Base-by-base conservation (phyloP, 768 basidiomycete genomes). In the Lentinula detonsa region DNA sequence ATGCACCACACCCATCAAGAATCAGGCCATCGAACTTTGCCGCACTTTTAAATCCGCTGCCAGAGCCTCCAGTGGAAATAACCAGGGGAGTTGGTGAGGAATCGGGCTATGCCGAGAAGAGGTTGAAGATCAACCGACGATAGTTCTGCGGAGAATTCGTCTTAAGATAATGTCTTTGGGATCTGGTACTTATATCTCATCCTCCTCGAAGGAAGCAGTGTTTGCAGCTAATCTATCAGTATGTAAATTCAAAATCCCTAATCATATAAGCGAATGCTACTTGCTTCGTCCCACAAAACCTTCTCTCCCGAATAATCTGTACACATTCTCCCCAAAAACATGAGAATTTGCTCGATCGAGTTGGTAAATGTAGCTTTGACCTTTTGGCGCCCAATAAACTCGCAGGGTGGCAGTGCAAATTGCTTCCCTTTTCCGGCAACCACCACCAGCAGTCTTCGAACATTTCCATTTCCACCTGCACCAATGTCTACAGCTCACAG, bases 401-500 rank as follows among this genome's bases (percentile, higher is more conserved):
- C 3, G 4, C 28, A 16, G 7, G 15, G 46, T 21, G 46, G 46
- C 46, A 9, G 21, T 48, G 3, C 46, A 48, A 9, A 21, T 23
- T 28, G 16, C 16, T 43, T 48, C 21, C 46, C 46, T 48, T 48
- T 23, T 48, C 21, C 8, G 46, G 21, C 10, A 11, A 21, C 21
- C 8, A 48, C 43, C 43, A 52, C 5, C 35, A 31, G 37, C 2
- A 37, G 9, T 39, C 37, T 13, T 39, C 23, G 23, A 23, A 37
- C 7, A 39, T 39, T 13, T 39, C 5, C 37, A 39, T 40, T 10
- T 43, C 18, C 42, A 18, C 45, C 16, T 53, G 60, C 31, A 62
- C 63, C 65, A 61, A 93, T 92, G 91, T 93, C 91, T 58, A 93
- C 91, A 78, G 91, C 91, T 4, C 93, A 95, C 72, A 86, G 93